phyloP scores from a whole-genome alignment of 257 asterid genomes.

The Misopates orontium region DNA sequence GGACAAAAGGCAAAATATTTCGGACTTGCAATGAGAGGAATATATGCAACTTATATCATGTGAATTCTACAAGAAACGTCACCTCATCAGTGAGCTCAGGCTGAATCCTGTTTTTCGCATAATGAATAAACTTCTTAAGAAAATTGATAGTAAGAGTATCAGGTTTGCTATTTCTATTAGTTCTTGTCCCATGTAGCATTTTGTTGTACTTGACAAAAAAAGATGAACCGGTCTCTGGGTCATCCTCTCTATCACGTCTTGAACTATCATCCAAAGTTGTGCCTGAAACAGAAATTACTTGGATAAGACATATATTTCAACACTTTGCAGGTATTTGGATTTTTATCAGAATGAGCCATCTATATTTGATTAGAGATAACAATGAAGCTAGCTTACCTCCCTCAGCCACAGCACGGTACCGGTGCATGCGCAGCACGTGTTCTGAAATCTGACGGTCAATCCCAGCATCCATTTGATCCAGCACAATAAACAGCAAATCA shows the following conservation, averaged over 20 bases:
- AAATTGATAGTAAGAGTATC: conserved; percentile 83
- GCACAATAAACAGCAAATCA: conserved; percentile 86
- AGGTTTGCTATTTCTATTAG: conserved; percentile 55
- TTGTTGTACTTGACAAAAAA: conserved; percentile 79
- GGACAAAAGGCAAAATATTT: conserved; percentile 8
- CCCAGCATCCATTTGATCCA: conserved; percentile 99
- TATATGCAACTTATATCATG: not conserved
- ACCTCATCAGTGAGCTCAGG: conserved; percentile 99
- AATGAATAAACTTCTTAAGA: conserved; percentile 87
- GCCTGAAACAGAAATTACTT: conserved; percentile 42
- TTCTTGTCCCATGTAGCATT: conserved; percentile 76
- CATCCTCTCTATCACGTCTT: conserved; percentile 59
- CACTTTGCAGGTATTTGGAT: not conserved
- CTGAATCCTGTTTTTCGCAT: conserved; percentile 80
- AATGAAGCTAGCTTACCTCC: conserved; percentile 53
- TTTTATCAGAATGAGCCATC: conserved; percentile 19
- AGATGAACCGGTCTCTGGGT: conserved; percentile 63
- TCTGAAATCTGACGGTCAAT: conserved; percentile 88
- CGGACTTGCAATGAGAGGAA: conserved; percentile 5
- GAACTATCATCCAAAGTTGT: conserved; percentile 48
- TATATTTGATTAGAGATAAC: conserved; percentile 14
- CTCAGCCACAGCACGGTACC: conserved; percentile 64
- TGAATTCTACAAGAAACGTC: conserved; percentile 15
- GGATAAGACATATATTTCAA: conserved; percentile 9
- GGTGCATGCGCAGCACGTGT: conserved; percentile 91